Base-by-base conservation (phyloP, 2,329 filamentous ascomycete genomes). In the Aaosphaeria pasadenensis region DNA sequence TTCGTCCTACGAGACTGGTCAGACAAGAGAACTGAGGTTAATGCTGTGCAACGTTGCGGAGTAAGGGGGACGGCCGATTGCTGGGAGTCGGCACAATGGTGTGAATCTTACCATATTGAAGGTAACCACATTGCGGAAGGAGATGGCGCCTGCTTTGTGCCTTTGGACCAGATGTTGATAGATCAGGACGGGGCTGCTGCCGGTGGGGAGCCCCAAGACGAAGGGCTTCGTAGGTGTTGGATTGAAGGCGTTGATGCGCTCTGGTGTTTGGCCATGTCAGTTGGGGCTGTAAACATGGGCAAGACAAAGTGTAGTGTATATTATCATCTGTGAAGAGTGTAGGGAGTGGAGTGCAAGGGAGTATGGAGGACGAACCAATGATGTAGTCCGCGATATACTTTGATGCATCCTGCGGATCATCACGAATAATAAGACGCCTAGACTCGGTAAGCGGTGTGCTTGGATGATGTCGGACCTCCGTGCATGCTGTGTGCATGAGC, bases 71-170 rank as follows among this genome's bases (percentile, higher is more conserved):
- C 33, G 43, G 42, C 45, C 13, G 42, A 39, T 45, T 48, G 52
- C 44, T 51, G 53, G 45, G 47, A 9, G 33, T 24, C 17, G 17
- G 17, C 17, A 24, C 33, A 36, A 36, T 9, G 33, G 33, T 46
- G 45, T 50, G 32, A 46, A 43, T 56, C 74, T 49, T 79, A 87
- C 85, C 89, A 94, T 94, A 72, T 94, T 94, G 78, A 95, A 95
- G 29, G 89, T 95, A 65, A 94, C 82, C 62, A 95, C 88, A 86
- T 95, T 83, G 64, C 86, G 85, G 69, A 95, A 95, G 1, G 89
- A 92, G 62, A 95, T 85, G 65, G 89, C 73, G 62, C 85, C 85
- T 55, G 81, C 78, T 72, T 88, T 88, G 76, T 85, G 84, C 64
- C 80, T 81, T 60, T 81, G 73, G 43, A 94, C 89, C 29, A 95